These are phyloP conservation scores for Pulveroboletus sp. DNA, from an alignment of 768 basidiomycete genomes.

Conservation along the genomic window DNA sequence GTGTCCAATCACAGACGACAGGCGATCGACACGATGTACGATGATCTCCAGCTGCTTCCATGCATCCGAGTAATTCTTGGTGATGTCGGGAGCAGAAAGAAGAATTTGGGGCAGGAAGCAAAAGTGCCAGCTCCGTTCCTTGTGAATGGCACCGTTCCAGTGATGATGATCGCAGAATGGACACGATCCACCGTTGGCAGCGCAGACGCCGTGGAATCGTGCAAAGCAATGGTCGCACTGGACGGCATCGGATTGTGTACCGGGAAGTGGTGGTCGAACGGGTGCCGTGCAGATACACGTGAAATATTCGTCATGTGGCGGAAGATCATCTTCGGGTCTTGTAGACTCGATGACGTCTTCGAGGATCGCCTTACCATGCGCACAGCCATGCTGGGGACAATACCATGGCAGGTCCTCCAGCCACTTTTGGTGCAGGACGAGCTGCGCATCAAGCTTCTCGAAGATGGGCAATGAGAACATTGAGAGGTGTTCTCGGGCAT, in stretches of 20 bases:
- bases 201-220: constrained; percentile 80
- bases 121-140: constrained; percentile 80
- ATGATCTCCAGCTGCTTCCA: constrained; percentile 79
- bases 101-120: constrained; percentile 72
- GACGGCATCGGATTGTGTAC: constrained; percentile 73
- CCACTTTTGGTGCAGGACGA: constrained; percentile 66
- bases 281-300: constrained; percentile 79
- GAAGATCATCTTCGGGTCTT: constrained; percentile 71
- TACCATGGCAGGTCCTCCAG: constrained; percentile 75
- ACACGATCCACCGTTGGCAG: constrained; percentile 84
- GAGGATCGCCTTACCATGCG: constrained; percentile 60
- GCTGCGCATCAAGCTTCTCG: constrained; percentile 65
- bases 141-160: constrained; percentile 83
- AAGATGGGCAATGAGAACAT: constrained; percentile 73
- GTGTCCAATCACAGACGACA: constrained; percentile 71
- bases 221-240: constrained; percentile 89
- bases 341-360: constrained; percentile 75
- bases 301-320: constrained; percentile 75
- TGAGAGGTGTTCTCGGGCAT: constrained; percentile 63
- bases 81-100: constrained; percentile 68
- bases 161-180: constrained; percentile 90
- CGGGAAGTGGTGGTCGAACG: constrained; percentile 75
- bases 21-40: constrained; percentile 72
- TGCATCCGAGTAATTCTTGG: constrained; percentile 71
- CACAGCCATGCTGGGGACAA: constrained; percentile 57